Evolutionary conservation across 2,329 filamentous ascomycete genomes (phyloP).

Genomic region (Colletotrichum paranaense): DNA sequence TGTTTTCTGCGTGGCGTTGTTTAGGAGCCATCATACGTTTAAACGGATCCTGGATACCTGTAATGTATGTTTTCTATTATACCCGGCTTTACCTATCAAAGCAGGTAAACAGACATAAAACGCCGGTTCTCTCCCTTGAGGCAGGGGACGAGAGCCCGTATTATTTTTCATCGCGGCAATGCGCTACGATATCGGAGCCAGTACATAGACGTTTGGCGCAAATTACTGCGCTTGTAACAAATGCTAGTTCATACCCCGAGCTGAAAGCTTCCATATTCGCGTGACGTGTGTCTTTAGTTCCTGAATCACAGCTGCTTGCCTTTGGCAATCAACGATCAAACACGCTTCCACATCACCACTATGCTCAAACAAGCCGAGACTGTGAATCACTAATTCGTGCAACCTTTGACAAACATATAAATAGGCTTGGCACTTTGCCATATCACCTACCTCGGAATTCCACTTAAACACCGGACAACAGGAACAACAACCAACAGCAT

Average conservation of each 20-base stretch:
- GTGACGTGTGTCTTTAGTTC: background rate
- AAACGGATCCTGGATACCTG: slow-evolving; percentile 35
- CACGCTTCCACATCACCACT: background rate
- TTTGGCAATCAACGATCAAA: background rate
- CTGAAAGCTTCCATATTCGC: background rate
- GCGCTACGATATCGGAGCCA: slow-evolving; percentile 8
- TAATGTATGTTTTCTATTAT: slow-evolving; percentile 38
- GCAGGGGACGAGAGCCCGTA: background rate
- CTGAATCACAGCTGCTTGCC: background rate
- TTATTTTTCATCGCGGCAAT: background rate
- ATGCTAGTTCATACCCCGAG: background rate
- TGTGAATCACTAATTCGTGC: background rate
- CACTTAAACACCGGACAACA: background rate
- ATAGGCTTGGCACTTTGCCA: background rate
- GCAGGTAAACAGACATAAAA: slow-evolving; percentile 11
- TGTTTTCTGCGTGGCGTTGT: slow-evolving; percentile 22
- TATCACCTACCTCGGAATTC: background rate
- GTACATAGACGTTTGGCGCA: slow-evolving; percentile 22
- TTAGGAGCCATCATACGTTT: slow-evolving; percentile 28
- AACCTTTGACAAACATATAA: background rate
- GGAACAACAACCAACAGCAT: background rate
- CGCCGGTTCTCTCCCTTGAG: background rate
- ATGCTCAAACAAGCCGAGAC: background rate
- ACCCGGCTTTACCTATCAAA: slow-evolving; percentile 26
- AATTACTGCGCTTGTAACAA: slow-evolving; percentile 18